Base-by-base conservation (phyloP, 805 yeast genomes). In the Starmerella powellii region DNA sequence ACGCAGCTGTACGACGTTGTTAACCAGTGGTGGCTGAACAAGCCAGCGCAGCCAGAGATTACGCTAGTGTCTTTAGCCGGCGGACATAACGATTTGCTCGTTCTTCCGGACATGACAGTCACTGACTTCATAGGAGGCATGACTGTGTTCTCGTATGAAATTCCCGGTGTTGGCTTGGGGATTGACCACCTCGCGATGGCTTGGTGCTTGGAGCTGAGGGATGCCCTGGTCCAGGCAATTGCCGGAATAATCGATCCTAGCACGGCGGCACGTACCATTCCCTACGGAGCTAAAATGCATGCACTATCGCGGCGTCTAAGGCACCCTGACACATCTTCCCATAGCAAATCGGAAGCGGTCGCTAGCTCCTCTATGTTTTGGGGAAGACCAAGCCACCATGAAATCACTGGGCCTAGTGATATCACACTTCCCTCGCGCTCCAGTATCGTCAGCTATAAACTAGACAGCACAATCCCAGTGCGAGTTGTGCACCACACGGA, bases 161-260 rank as follows among this genome's bases (percentile, higher is more conserved):
- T 88, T 10, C 95, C 95, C 0, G 71, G 70, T 2, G 95, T 88
- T 1, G 88, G 96, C 94, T 78, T 95, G 0, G 81, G 95, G 1
- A 77, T 86, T 31, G 97, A 88, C 60, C 98, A 88, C 63, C 68
- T 85, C 49, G 96, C 97, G 0, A 78, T 91, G 37, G 94, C 88
- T 2, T 88, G 98, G 98, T 88, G 98, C 61, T 82, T 78, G 47
- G 96, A 88, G 59, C 63, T 87, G 30, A 70, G 96, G 40, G 66
- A 71, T 40, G 72, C 69, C 13, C 50, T 88, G 1, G 78, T 83
- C 8, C 63, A 63, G 38, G 64, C 77, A 0, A 55, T 91, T 29
- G 61, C 81, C 36, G 79, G 73, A 24, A 65, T 80, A 11, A 71
- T 74, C 2, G 81, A 84, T 52, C 61, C 58, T 19, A 48, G 56